phyloP scores from a whole-genome alignment of 495 filamentous ascomycete species.

The Penicillium herquei region DNA sequence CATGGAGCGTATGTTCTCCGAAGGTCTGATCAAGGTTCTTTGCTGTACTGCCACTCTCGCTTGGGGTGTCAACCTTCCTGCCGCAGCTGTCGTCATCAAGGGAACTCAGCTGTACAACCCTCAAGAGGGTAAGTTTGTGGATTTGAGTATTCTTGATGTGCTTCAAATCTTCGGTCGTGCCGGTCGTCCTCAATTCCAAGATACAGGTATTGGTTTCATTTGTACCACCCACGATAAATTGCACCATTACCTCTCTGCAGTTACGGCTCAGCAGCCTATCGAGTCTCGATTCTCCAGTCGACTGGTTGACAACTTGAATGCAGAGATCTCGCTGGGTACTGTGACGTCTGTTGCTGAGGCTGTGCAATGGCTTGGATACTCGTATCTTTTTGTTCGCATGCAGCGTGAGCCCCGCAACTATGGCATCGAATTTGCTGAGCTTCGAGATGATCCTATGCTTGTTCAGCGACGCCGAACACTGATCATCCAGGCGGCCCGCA shows the following conservation, averaged over 20 bases:
- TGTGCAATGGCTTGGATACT: conserved; percentile 96
- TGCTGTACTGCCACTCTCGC: conserved; percentile 97
- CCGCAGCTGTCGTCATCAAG: conserved; percentile 92
- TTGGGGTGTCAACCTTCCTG: conserved; percentile 95
- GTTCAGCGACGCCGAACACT: conserved; percentile 78
- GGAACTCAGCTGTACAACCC: conserved; percentile 96
- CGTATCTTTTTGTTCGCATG: conserved; percentile 96
- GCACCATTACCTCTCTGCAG: conserved; percentile 85
- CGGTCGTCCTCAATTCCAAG: conserved; percentile 94
- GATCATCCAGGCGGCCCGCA: conserved; percentile 80
- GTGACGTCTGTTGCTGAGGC: conserved; percentile 94
- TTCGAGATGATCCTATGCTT: conserved; percentile 78
- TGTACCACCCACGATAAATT: conserved; percentile 92
- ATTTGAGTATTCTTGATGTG: conserved; percentile 95
- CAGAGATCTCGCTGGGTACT: conserved; percentile 89
- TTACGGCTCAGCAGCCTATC: conserved; percentile 94
- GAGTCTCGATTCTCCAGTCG: conserved; percentile 89
- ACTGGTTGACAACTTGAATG: conserved; percentile 94
- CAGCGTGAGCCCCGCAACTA: conserved; percentile 85
- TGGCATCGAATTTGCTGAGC: conserved; percentile 95
- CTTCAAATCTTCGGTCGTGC: conserved; percentile 98
- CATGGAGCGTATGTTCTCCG: conserved; percentile 83
- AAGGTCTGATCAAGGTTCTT: conserved; percentile 89
- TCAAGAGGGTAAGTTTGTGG: conserved; percentile 93
- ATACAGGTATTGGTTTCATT: conserved; percentile 94